Base-by-base conservation (phyloP, 2,329 filamentous ascomycete genomes). In the Fulvia fulva region DNA sequence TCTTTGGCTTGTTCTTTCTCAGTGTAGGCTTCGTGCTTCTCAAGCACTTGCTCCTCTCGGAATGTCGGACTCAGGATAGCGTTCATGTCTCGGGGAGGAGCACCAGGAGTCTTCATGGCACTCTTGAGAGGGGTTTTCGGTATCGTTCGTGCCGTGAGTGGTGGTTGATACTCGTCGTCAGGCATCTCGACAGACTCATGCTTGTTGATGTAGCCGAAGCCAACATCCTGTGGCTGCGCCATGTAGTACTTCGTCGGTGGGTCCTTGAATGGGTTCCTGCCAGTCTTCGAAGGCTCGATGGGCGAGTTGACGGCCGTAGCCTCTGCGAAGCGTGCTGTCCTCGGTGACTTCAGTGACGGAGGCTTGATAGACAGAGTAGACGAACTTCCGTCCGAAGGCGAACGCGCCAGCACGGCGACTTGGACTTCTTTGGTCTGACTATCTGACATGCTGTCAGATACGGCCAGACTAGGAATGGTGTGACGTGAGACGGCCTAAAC, bases 31-130 rank as follows among this genome's bases (percentile, higher is more conserved):
- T 97, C 93, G 53, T 87, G 83, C 80, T 93, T 92, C 78, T 97
- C 93, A 30, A 97, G 58, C 4, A 89, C 76, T 52, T 93, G 85
- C 76, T 97, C 93, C 77, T 97, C 90, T 53, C 84, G 82, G 74
- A 97, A 97, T 0, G 92, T 97, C 43, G 93, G 92, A 76, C 91
- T 97, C 64, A 96, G 77, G 21, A 90, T 89, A 73, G 93, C 94
- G 37, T 63, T 62, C 54, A 92, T 77, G 61, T 82, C 84, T 68
- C 87, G 83, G 26, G 83, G 90, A 4, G 90, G 87, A 2, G 91
- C 93, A 21, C 91, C 91, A 4, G 93, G 92, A 19, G 89, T 87
- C 77, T 85, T 96, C 81, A 97, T 82, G 55, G 91, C 92, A 75
- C 91, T 96, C 81, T 94, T 96, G 67, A 96, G 83, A 7, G 90